These are phyloP conservation scores for Stentor roeselii DNA, from an alignment of 73 alveolate genomes.

Conservation along the genomic window DNA sequence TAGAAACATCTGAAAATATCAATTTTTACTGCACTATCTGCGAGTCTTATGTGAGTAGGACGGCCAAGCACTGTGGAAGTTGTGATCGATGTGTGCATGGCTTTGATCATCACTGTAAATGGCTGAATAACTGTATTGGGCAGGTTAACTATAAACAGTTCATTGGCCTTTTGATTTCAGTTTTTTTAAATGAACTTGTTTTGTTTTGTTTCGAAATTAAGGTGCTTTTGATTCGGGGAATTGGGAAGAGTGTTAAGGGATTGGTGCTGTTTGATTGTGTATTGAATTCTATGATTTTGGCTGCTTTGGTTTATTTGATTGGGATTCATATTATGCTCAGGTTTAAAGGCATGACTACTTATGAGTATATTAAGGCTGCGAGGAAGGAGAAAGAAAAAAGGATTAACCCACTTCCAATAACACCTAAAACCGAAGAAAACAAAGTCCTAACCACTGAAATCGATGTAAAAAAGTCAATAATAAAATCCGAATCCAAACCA, in stretches of 20 bases:
- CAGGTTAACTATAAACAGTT: slow-evolving; percentile 1
- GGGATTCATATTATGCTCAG: slow-evolving; percentile 1
- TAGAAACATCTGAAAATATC: neutral
- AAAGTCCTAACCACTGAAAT: neutral
- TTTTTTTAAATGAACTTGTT: neutral
- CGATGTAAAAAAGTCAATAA: neutral
- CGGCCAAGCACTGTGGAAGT: slow-evolving; percentile 27
- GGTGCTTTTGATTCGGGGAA: neutral
- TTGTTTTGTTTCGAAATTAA: neutral
- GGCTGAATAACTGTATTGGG: slow-evolving; percentile 29
- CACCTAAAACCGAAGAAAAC: neutral
- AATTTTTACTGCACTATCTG: slow-evolving; percentile 22
- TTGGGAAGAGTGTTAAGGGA: neutral
- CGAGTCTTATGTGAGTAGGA: slow-evolving; percentile 4
- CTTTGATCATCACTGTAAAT: slow-evolving; percentile 30
- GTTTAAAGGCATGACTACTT: slow-evolving; percentile 18
- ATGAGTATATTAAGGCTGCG: slow-evolving; percentile 11
- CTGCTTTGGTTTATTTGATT: neutral
- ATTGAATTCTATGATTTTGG: neutral
- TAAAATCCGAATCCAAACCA: no score
- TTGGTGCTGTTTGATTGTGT: neutral
- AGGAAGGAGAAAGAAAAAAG: slow-evolving; percentile 15
- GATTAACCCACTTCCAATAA: neutral
- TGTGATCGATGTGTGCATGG: slow-evolving; percentile 19
- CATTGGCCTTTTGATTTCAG: neutral